A percentile compares a stretch with the other conserved stretches of the same genome.
phyloP scores from a whole-genome alignment of 2,329 filamentous ascomycete genomes.

The Ophiostoma populinum region DNA sequence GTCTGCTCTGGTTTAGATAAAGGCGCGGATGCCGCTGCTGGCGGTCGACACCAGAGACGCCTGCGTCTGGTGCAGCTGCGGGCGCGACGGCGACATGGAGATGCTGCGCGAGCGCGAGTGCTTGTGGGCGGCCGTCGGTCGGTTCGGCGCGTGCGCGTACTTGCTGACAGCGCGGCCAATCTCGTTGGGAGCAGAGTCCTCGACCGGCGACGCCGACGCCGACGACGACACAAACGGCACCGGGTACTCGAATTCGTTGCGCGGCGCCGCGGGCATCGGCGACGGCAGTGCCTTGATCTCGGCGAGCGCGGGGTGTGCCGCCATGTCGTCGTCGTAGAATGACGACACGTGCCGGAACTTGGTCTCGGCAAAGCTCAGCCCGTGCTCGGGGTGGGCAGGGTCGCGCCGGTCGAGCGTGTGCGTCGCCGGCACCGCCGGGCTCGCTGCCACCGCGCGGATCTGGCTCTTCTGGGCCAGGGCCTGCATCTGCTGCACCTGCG shows the following conservation, averaged over 20 bases:
- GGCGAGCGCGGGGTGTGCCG: neutral
- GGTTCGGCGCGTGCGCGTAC: slow-evolving; percentile 1
- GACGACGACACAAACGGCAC: slow-evolving; percentile 6
- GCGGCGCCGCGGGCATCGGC: neutral
- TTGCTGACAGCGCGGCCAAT: slow-evolving; percentile 9
- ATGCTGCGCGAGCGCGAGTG: neutral
- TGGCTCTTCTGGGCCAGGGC: neutral
- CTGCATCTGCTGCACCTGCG: neutral
- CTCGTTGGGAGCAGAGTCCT: neutral
- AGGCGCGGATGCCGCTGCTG: slow-evolving; percentile 8
- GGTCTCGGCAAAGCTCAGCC: neutral
- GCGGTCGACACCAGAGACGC: slow-evolving; percentile 7
- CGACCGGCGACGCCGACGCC: too few relatives aligned
- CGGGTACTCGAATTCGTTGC: slow-evolving; percentile 8
- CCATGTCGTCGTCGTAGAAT: slow-evolving; percentile 3
- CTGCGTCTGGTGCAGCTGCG: slow-evolving; percentile 6
- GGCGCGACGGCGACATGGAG: slow-evolving; percentile 2
- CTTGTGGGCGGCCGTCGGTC: neutral
- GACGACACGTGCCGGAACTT: slow-evolving; percentile 5
- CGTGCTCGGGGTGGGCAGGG: neutral
- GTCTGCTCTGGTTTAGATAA: too few relatives aligned
- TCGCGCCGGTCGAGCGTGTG: neutral
- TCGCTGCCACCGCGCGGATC: neutral
- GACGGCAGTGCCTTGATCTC: neutral
- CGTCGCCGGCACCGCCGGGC: neutral